Evolutionary conservation across 1,284 basidiomycete genomes (phyloP).

Genomic region (Puccinia hordei): DNA sequence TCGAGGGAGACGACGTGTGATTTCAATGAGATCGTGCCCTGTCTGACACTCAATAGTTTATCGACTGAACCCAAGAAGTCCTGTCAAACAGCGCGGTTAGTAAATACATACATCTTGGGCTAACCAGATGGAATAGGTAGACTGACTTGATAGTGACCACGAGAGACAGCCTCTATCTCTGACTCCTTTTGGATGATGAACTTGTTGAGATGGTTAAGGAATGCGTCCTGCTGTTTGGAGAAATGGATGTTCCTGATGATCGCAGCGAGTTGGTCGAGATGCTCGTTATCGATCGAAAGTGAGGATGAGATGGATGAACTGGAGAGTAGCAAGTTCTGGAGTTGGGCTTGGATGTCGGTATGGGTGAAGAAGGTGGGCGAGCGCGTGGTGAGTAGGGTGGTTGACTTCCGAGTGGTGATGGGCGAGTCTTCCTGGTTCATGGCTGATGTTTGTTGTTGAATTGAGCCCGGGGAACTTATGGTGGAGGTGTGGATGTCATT

Average conservation of each 20-base stretch:
- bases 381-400: background rate
- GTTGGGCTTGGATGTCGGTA: conserved; percentile 46
- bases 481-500: no score
- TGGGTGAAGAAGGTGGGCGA: conserved; percentile 43
- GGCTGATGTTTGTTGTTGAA: no score
- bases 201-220: conserved; percentile 78
- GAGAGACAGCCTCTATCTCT: conserved; percentile 94
- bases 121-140: background rate
- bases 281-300: conserved; percentile 54
- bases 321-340: conserved; percentile 31
- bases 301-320: background rate
- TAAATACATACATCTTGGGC: background rate
- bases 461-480: no score
- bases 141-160: conserved; percentile 80
- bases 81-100: conserved; percentile 54
- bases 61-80: conserved; percentile 96
- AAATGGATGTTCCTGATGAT: conserved; percentile 70
- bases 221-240: conserved; percentile 85
- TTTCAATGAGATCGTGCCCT: conserved; percentile 64
- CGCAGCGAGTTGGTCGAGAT: conserved; percentile 59
- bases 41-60: conserved; percentile 89
- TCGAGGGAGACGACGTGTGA: conserved; percentile 66
- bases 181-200: conserved; percentile 90
- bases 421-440: no score
- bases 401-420: no score